phyloP scores from a whole-genome alignment of 2,329 filamentous ascomycete genomes.

The Botrytis hyacinthi region DNA sequence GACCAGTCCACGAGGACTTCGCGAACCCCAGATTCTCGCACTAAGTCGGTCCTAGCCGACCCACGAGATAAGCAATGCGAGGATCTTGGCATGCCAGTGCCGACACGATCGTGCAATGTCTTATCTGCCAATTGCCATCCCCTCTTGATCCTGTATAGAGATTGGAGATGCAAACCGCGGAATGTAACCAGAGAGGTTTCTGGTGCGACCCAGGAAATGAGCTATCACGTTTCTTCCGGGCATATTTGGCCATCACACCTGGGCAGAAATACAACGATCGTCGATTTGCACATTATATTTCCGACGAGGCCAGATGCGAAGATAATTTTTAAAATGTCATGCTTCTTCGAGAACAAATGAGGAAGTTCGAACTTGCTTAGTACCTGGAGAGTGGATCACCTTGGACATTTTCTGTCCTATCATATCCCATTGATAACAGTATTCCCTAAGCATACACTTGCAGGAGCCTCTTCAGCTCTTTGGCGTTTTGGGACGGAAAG shows the following conservation, averaged over 20 bases:
- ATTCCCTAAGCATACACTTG: slow-evolving; percentile 18
- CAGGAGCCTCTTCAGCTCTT: slow-evolving; percentile 2
- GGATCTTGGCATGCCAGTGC: not conserved
- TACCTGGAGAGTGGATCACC: slow-evolving; percentile 6
- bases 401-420: slow-evolving; percentile 10
- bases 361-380: slow-evolving; percentile 4
- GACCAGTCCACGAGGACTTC: not conserved
- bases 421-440: slow-evolving; percentile 15
- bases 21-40: slow-evolving; percentile 2
- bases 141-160: not conserved
- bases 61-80: slow-evolving; percentile 6
- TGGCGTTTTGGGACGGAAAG: slow-evolving; percentile 1
- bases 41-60: slow-evolving; percentile 5
- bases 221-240: slow-evolving; percentile 6
- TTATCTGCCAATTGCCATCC: not conserved
- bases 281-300: not conserved
- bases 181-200: not conserved
- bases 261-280: slow-evolving; percentile 10
- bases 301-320: slow-evolving; percentile 9
- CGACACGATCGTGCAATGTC: not conserved
- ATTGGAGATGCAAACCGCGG: not conserved
- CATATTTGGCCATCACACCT: slow-evolving; percentile 11
- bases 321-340: not conserved
- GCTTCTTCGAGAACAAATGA: slow-evolving; percentile 17
- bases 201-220: not conserved